Percentiles rank a stretch among this genome's conserved stretches.
These are phyloP conservation scores for Clarkia xantiana DNA, from an alignment of 345 rosid species.

Conservation along the genomic window DNA sequence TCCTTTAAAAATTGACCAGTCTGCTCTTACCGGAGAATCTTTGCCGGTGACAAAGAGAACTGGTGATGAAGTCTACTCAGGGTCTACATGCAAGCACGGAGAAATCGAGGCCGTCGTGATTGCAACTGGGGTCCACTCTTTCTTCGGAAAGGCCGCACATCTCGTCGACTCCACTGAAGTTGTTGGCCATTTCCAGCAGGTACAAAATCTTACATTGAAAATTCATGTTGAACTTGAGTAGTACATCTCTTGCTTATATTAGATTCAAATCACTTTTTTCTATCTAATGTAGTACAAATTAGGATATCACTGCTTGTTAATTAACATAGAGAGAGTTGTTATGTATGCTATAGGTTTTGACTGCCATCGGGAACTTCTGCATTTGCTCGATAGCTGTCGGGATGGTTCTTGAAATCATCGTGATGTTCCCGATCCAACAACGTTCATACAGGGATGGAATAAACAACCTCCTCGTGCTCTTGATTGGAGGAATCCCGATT, in stretches of 20 bases:
- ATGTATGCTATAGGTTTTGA: constrained; percentile 54
- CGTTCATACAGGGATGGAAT: constrained; percentile 81
- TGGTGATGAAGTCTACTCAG: constrained; percentile 84
- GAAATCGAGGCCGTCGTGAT: constrained; percentile 94
- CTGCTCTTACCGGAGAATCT: constrained; percentile 91
- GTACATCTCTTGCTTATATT: no score
- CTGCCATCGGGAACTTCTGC: constrained; percentile 94
- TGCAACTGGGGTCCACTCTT: constrained; percentile 75
- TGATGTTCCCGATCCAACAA: constrained; percentile 80
- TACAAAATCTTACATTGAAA: constrained; percentile 4
- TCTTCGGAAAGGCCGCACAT: constrained; percentile 89
- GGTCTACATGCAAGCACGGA: constrained; percentile 93
- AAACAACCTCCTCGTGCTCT: constrained; percentile 92
- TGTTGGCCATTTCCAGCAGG: constrained; percentile 91
- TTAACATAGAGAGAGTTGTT: background rate
- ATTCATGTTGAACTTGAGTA: no score
- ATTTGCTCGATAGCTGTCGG: constrained; percentile 94
- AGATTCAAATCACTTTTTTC: no score
- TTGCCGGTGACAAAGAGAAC: constrained; percentile 82
- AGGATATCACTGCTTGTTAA: no score
- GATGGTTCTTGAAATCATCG: constrained; percentile 81
- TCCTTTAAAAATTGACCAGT: constrained; percentile 87
- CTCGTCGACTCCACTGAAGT: constrained; percentile 71
- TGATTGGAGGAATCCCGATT: constrained; percentile 94
- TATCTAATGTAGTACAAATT: no score